Base-by-base conservation (phyloP, 2,329 filamentous ascomycete genomes). In the Pseudopyrenochaeta lycopersici region DNA sequence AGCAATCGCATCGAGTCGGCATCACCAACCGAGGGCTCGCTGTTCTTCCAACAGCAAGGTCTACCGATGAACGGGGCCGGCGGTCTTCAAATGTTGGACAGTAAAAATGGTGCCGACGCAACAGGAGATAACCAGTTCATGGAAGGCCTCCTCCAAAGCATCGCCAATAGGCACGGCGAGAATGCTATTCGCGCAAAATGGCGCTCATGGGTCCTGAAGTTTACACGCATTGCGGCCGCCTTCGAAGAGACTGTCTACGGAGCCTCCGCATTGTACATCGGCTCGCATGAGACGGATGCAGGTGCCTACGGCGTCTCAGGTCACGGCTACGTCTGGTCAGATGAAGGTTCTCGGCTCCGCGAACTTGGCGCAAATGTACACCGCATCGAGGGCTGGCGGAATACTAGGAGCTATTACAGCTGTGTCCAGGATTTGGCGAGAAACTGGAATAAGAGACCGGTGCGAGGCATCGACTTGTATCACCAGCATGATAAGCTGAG, bases 171-270 rank as follows among this genome's bases (percentile, higher is more conserved):
- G 14, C 90, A 94, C 57, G 95, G 95, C 20, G 75, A 99, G 76
- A 89, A 91, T 52, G 92, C 92, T 1, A 90, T 99, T 49, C 86
- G 95, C 18, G 88, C 91, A 29, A 97, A 96, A 77, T 98, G 93
- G 90, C 87, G 93, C 15, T 90, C 92, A 56, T 99, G 95, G 88
- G 89, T 98, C n/a, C 83, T 90, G 51, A 95, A 93, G 73, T 98
- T 99, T 71, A 95, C 92, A 0, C 88, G 95, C 41, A 89, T 99
- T 42, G 89, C 95, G 1, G 92, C 95, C 1, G 91, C 93, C 11
- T 98, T 98, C 63, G 95, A 99, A 73, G 95, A 99, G 77, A 89
- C 86, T 31, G 95, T 99, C 3, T 99, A 97, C 68, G 96, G 95
- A 23, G 92, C 92, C 11, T 96, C 91, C 53, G 92, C 93, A 30